Base-by-base conservation (phyloP, 192 early-diverging fungal species). In the Linnemannia schmuckeri region DNA sequence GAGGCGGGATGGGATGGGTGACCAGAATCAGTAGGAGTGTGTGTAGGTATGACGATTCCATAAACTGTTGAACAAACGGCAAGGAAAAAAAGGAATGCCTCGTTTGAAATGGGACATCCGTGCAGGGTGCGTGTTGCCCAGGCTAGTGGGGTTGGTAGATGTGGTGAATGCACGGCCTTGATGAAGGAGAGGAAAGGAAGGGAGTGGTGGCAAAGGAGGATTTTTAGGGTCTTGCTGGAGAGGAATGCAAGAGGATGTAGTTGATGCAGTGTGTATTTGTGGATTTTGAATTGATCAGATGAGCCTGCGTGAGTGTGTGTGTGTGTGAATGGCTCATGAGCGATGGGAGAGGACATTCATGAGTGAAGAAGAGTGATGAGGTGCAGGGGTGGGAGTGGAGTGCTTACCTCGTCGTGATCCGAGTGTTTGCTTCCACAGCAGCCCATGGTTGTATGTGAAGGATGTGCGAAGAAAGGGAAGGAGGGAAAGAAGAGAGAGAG, bases 351-450 rank as follows among this genome's bases (percentile, higher is more conserved):
- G 30, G n/a, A 15, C 30, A 15, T 1, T 33, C 0, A 33, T 0
- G n/a, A 27, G 55, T 0, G 44, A 5, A 73, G 72, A 12, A 37
- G 24, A 9, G 17, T 46, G 10, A 47, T 46, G n/a, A 49, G 35
- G 27, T 41, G 49, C 2, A 17, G n/a, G 52, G 27, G 40, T 18
- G 22, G 22, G 30, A 24, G 12, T 24, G 15, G 22, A 41, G 42
- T 33, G 69, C 49, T 57, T 86, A 87, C 85, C 85, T 87, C 79
- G 70, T 87, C 71, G 61, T 81, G 80, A 81, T 81, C 85, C 75
- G 79, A 35, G 37, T 87, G 85, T 81, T 87, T 87, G 75, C 85
- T 87, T 81, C 85, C 85, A 81, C 85, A 87, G 79, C 85, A 87
- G 40, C 85, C 85, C 85, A 87, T 87, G 44, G 74, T 77, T 44